phyloP scores from a whole-genome alignment of 2,329 filamentous ascomycete genomes.

The Colletotrichum higginsianum region DNA sequence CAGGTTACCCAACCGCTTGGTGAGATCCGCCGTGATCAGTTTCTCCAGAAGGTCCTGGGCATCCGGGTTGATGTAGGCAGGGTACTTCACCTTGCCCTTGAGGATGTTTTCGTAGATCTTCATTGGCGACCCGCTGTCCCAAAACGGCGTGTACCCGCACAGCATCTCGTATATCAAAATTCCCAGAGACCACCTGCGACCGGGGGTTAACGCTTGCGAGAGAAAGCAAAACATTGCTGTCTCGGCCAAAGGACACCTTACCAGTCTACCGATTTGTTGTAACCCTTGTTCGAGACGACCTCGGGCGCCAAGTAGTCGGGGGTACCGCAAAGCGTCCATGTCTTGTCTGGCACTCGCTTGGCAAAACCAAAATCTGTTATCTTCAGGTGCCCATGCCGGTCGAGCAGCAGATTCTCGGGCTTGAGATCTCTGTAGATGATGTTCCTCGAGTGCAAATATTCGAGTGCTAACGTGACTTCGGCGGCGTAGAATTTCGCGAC shows the following conservation, averaged over 20 bases:
- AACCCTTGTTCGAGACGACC: constrained; percentile 98
- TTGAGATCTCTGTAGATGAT: constrained; percentile 99
- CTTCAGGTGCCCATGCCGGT: constrained; percentile 94
- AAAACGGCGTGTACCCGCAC: constrained; percentile 98
- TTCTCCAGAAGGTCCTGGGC: constrained; percentile 93
- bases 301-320: constrained; percentile 98
- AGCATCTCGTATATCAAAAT: constrained; percentile 99
- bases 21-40: constrained; percentile 94
- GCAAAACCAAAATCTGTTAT: constrained; percentile 99
- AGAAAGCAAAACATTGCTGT: neutral
- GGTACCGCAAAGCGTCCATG: constrained; percentile 97
- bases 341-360: constrained; percentile 98
- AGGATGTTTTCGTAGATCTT: constrained; percentile 99
- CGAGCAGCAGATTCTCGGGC: constrained; percentile 91
- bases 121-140: constrained; percentile 97
- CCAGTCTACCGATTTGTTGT: constrained; percentile 99
- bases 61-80: constrained; percentile 93
- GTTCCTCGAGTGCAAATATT: constrained; percentile 94
- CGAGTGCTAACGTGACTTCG: constrained; percentile 94
- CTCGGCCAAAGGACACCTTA: constrained; percentile 63
- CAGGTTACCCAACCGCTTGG: constrained; percentile 94
- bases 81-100: constrained; percentile 95
- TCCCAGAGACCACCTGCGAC: constrained; percentile 91
- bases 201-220: constrained; percentile 32
- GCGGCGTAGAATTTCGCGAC: constrained; percentile 99